A percentile compares a stretch with the other conserved stretches of the same genome.
These are phyloP conservation scores for Vigna nakashimae DNA, from an alignment of 306 rosid species.

Conservation along the genomic window DNA sequence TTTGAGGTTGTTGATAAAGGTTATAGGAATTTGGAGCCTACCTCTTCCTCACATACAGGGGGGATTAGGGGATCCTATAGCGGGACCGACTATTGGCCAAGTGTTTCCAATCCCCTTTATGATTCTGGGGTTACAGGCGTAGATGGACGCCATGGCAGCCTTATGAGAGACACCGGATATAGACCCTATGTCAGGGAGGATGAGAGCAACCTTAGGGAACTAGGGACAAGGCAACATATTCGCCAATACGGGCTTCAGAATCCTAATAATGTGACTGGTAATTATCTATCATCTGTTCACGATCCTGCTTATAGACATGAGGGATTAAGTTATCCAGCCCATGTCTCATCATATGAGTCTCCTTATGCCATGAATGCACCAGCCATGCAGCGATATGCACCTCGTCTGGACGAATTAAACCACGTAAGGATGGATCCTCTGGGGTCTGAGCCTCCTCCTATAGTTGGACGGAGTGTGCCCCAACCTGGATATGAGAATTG, in stretches of 20 bases:
- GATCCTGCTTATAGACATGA: conserved; percentile 43
- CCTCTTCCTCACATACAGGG: conserved; percentile 38
- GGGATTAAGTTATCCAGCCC: conserved; percentile 43
- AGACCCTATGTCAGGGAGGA: conserved; percentile 48
- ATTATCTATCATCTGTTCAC: conserved; percentile 41
- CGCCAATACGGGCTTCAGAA: conserved; percentile 50
- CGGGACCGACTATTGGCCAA: conserved; percentile 42
- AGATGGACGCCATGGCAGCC: conserved; percentile 48
- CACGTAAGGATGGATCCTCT: conserved; percentile 46
- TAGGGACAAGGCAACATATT: conserved; percentile 47
- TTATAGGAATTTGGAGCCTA: conserved; percentile 44
- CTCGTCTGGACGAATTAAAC: conserved; percentile 70
- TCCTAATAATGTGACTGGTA: conserved; percentile 36
- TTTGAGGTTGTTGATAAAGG: conserved; percentile 37
- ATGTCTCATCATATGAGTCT: conserved; percentile 38
- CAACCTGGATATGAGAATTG: conserved; percentile 49
- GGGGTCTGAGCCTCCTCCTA: conserved; percentile 48
- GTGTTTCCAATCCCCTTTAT: conserved; percentile 40
- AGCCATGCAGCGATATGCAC: conserved; percentile 67
- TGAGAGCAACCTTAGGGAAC: conserved; percentile 46
- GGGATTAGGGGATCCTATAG: conserved; percentile 38
- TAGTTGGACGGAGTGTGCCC: conserved; percentile 32
- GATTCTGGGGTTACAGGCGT: conserved; percentile 44
- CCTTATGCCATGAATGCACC: conserved; percentile 55
- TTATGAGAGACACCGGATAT: conserved; percentile 46